phyloP scores from a whole-genome alignment of 1,139 yeast species.

The Blastobotrys elegans region DNA sequence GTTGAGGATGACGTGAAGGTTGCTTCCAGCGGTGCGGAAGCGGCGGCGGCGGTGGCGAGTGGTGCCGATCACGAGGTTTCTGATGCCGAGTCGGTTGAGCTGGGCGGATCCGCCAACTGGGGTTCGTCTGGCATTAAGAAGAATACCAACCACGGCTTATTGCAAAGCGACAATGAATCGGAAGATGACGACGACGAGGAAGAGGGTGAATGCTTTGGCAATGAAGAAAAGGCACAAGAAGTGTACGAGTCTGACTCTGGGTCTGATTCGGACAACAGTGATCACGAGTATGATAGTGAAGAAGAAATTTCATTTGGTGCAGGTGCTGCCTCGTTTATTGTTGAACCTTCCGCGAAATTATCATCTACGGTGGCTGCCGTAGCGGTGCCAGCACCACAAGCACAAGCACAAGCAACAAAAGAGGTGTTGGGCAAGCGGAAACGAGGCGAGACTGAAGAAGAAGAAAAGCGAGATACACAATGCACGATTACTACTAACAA shows the following conservation, averaged over 20 bases:
- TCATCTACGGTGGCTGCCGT: too few relatives aligned
- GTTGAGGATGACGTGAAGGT: background rate
- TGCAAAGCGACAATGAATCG: background rate
- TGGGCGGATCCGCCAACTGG: too few relatives aligned
- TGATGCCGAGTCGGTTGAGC: background rate
- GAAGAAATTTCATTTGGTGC: too few relatives aligned
- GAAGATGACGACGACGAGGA: background rate
- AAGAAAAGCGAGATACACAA: background rate
- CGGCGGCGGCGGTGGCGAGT: conserved; percentile 5
- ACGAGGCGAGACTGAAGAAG: conserved; percentile 1
- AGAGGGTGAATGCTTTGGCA: background rate
- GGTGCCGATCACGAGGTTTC: conserved; percentile 14
- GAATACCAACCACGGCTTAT: too few relatives aligned
- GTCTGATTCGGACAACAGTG: too few relatives aligned
- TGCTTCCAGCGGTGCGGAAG: conserved; percentile 26
- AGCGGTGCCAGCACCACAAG: background rate
- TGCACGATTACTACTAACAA: background rate
- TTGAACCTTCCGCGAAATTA: too few relatives aligned
- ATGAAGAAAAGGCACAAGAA: background rate
- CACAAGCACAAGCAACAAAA: background rate
- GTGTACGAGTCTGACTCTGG: background rate
- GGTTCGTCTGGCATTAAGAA: too few relatives aligned
- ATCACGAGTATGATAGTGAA: too few relatives aligned
- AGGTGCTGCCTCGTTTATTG: too few relatives aligned
- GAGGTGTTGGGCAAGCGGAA: background rate